phyloP scores from a whole-genome alignment of 108 stramenopile species.

The Skeletonema marinoi region DNA sequence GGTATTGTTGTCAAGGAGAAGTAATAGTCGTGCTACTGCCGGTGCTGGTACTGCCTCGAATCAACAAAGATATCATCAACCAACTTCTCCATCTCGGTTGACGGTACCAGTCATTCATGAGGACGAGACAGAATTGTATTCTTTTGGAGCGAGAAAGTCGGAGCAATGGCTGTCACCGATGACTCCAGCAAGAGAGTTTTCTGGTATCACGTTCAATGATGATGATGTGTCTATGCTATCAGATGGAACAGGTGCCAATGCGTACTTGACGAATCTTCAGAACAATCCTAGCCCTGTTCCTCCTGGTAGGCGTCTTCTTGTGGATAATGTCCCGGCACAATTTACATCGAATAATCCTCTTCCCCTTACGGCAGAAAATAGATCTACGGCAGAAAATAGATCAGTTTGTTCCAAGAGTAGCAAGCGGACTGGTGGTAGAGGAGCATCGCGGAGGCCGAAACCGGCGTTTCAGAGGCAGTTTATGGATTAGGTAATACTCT shows the following conservation, averaged over 20 bases:
- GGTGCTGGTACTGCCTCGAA: not conserved
- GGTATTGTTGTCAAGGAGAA: slow-evolving; percentile 9
- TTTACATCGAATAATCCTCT: not conserved
- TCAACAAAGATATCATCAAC: not conserved
- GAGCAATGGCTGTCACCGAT: not conserved
- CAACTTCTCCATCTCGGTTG: not conserved
- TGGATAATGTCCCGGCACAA: slow-evolving; percentile 2
- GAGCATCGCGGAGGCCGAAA: slow-evolving; percentile 12
- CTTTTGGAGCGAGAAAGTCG: not conserved
- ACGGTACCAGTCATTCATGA: slow-evolving; percentile 8
- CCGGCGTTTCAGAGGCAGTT: slow-evolving; percentile 52
- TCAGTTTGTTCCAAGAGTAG: not conserved
- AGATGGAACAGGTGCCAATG: slow-evolving; percentile 23
- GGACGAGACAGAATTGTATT: slow-evolving; percentile 14
- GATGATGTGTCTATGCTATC: slow-evolving; percentile 41
- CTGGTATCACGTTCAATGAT: slow-evolving; percentile 13
- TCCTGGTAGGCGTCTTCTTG: not conserved
- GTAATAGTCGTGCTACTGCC: not conserved
- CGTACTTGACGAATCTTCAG: not conserved
- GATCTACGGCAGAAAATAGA: not conserved
- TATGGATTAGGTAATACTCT: not conserved
- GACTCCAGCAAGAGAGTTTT: slow-evolving; percentile 19
- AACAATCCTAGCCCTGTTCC: not conserved
- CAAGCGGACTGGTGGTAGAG: slow-evolving; percentile 7
- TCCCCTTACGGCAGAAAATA: not conserved